A percentile compares a stretch with the other conserved stretches of the same genome.
phyloP scores from a whole-genome alignment of 768 basidiomycete species.

The Suillus decipiens region DNA sequence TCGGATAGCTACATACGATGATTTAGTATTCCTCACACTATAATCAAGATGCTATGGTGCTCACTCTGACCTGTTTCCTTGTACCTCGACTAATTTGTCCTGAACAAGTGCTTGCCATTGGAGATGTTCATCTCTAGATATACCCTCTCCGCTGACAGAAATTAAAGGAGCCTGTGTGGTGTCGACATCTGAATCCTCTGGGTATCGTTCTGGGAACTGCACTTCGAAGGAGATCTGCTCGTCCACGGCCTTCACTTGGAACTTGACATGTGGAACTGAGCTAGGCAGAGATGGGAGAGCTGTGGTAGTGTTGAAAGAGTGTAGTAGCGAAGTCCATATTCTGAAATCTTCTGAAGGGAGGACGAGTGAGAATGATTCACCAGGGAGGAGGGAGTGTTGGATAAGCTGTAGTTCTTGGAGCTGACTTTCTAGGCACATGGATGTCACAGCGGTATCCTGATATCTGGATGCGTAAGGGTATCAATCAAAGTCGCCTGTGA shows the following conservation, averaged over 20 bases:
- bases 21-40: not conserved
- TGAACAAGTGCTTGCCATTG: conserved; percentile 46
- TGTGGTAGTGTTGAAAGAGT: conserved; percentile 4
- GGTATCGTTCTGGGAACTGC: conserved; percentile 25
- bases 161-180: conserved; percentile 20
- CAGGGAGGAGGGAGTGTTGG: conserved; percentile 61
- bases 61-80: conserved; percentile 31
- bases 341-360: conserved; percentile 12
- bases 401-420: conserved; percentile 62
- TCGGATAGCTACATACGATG: conserved; percentile 48
- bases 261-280: conserved; percentile 25
- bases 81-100: conserved; percentile 38
- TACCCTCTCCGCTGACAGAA: conserved; percentile 47
- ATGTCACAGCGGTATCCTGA: not conserved
- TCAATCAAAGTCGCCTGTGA: too few relatives aligned
- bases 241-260: conserved; percentile 37
- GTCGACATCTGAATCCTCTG: not conserved
- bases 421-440: conserved; percentile 17
- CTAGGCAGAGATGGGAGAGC: conserved; percentile 15
- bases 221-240: conserved; percentile 41
- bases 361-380: conserved; percentile 49
- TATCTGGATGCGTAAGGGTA: too few relatives aligned
- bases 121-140: conserved; percentile 52
- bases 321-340: not conserved
- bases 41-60: not conserved